Conservation (phyloP, 257 asterid species). For the Solanum neorickii region DNA sequence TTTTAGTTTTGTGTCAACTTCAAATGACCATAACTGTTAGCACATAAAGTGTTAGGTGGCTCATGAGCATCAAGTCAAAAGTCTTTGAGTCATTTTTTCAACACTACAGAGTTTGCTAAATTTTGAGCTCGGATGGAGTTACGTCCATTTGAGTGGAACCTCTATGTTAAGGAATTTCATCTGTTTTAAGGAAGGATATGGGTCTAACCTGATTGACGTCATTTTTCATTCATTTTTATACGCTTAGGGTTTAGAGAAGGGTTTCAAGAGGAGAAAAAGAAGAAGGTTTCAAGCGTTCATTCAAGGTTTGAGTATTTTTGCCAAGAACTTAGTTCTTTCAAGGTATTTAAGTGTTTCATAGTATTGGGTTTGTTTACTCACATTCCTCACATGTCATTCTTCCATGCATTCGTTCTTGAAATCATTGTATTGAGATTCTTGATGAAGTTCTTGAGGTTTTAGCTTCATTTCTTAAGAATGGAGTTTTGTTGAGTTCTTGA, state of each 20-base stretch:
- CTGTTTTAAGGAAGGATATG: no score
- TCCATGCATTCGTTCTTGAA: no score
- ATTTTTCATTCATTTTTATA: no score
- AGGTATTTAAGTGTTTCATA: not conserved
- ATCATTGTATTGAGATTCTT: no score
- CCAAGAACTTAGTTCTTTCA: not conserved
- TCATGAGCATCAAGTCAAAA: not conserved
- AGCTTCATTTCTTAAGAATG: not conserved
- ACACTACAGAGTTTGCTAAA: fast-evolving
- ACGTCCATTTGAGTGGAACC: not conserved
- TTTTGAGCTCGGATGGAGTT: not conserved
- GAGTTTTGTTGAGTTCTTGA: not conserved
- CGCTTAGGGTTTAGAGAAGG: no score
- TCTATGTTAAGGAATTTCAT: not conserved
- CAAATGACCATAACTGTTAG: no score
- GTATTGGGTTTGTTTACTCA: not conserved
- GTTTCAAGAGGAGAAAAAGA: not conserved
- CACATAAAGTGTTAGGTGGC: not conserved
- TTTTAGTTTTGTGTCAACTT: not conserved
- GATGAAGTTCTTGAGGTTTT: no score
- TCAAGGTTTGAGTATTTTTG: not conserved
- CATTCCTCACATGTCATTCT: not conserved
- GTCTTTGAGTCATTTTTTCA: not conserved
- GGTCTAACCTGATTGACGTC: no score
- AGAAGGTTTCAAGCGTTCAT: not conserved